Percentiles rank a stretch among this genome's conserved stretches.
phyloP scores from a whole-genome alignment of 2,329 filamentous ascomycete genomes.

The Aureobasidium sp. region DNA sequence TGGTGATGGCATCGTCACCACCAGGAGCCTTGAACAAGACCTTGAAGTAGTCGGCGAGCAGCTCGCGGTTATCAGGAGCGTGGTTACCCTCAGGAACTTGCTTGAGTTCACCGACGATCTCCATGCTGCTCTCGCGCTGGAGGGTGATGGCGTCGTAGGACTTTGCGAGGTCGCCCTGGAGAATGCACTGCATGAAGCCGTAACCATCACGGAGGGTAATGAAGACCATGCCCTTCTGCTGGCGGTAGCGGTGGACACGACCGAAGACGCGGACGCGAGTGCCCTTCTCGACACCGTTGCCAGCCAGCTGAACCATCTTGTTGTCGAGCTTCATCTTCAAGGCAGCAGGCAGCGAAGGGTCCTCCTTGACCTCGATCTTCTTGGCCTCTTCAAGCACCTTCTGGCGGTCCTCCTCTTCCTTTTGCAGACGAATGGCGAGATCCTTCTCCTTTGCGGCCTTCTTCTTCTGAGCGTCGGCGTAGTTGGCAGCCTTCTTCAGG shows the following conservation, averaged over 20 bases:
- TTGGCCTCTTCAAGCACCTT: conserved; percentile 74
- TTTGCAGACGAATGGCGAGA: conserved; percentile 62
- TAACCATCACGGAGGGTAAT: conserved; percentile 81
- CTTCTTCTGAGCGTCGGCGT: conserved; percentile 70
- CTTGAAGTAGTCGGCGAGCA: conserved; percentile 84
- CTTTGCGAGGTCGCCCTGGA: conserved; percentile 75
- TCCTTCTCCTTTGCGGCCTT: conserved; percentile 75
- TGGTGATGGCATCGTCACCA: conserved; percentile 87
- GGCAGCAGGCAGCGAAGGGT: conserved; percentile 64
- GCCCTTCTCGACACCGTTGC: conserved; percentile 49
- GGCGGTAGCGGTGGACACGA: conserved; percentile 71
- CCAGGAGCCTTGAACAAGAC: conserved; percentile 60
- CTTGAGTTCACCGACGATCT: conserved; percentile 75
- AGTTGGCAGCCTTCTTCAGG: conserved; percentile 74
- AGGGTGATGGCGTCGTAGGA: conserved; percentile 87
- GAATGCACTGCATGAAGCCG: conserved; percentile 75
- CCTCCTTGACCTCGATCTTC: conserved; percentile 65
- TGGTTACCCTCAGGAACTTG: conserved; percentile 70
- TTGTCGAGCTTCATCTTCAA: conserved; percentile 69
- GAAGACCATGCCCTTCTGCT: conserved; percentile 80
- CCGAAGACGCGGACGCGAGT: conserved; percentile 74
- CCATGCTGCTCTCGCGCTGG: conserved; percentile 79
- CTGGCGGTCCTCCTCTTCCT: conserved; percentile 64
- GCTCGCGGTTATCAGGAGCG: conserved; percentile 76
- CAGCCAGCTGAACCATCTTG: conserved; percentile 55